phyloP scores from a whole-genome alignment of 441 rosid genomes.

The Pelargonium myrrhifolium region DNA sequence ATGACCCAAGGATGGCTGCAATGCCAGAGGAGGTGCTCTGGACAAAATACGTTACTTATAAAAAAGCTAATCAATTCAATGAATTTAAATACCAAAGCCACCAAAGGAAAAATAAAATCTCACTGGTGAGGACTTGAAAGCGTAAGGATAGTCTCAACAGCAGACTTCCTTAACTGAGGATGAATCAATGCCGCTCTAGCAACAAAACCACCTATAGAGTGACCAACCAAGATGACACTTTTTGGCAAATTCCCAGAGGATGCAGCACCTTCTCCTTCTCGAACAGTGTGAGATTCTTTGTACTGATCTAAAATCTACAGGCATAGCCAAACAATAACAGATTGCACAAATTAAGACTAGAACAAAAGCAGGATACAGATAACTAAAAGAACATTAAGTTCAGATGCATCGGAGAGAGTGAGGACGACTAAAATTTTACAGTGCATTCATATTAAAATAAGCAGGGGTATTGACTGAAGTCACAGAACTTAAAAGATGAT shows the following conservation, averaged over 20 bases:
- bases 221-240: slow-evolving; percentile 91
- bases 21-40: slow-evolving; percentile 94
- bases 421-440: no score
- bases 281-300: slow-evolving; percentile 59
- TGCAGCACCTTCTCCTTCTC: slow-evolving; percentile 73
- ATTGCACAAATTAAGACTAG: not conserved
- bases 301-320: slow-evolving; percentile 86
- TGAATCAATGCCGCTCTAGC: slow-evolving; percentile 93
- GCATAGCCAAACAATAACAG: slow-evolving; percentile 14
- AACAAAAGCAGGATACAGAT: not conserved
- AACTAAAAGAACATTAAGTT: no score
- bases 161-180: slow-evolving; percentile 67
- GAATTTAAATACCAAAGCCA: slow-evolving; percentile 21
- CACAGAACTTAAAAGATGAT: no score
- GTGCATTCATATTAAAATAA: no score
- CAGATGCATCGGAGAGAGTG: no score
- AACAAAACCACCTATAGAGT: slow-evolving; percentile 99
- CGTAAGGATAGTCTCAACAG: slow-evolving; percentile 81
- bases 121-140: slow-evolving; percentile 97
- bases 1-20: slow-evolving; percentile 92
- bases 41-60: slow-evolving; percentile 26
- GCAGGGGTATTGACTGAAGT: no score
- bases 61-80: slow-evolving; percentile 21
- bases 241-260: slow-evolving; percentile 55
- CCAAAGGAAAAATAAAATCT: slow-evolving; percentile 25